A percentile compares a stretch with the other conserved stretches of the same genome.
Evolutionary conservation across 768 basidiomycete species (phyloP).

Genomic region (Epithele typhae): DNA sequence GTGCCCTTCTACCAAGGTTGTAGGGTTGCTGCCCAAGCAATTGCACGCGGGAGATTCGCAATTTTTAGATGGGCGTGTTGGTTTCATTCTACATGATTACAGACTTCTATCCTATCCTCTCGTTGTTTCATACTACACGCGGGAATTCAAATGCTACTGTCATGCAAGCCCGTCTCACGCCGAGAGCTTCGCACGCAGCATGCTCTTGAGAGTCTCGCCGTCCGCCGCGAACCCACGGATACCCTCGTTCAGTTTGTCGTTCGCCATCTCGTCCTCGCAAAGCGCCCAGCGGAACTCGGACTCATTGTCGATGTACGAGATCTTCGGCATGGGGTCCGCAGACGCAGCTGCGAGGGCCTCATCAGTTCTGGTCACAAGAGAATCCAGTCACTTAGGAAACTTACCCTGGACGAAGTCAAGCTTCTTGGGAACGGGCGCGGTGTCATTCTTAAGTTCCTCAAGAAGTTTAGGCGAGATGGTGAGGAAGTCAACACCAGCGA

Average conservation of each 20-base stretch:
- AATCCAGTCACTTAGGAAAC: no score
- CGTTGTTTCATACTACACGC: no score
- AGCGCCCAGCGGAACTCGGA: slow-evolving; percentile 94
- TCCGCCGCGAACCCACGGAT: slow-evolving; percentile 99
- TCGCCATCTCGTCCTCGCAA: slow-evolving; percentile 94
- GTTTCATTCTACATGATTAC: neutral
- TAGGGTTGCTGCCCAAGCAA: no score
- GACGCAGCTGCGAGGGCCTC: slow-evolving; percentile 49
- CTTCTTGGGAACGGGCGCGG: slow-evolving; percentile 75
- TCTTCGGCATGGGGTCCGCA: slow-evolving; percentile 68
- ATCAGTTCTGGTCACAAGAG: no score
- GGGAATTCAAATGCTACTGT: no score
- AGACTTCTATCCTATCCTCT: no score
- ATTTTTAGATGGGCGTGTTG: no score
- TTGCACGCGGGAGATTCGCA: no score
- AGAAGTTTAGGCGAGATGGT: slow-evolving; percentile 91
- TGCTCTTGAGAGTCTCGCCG: slow-evolving; percentile 79
- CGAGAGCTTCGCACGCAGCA: slow-evolving; percentile 67
- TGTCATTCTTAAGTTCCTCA: slow-evolving; percentile 87
- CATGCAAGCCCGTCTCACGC: slow-evolving; percentile 26
- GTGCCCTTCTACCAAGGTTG: no score
- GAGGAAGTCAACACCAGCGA: slow-evolving; percentile 96
- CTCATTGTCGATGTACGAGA: slow-evolving; percentile 87
- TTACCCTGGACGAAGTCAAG: slow-evolving; percentile 63
- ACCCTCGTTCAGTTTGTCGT: slow-evolving; percentile 97